A percentile compares a stretch with the other conserved stretches of the same genome.
These are phyloP conservation scores for Diaporthe citriasiana DNA, from an alignment of 2,329 filamentous ascomycete genomes.

Conservation along the genomic window DNA sequence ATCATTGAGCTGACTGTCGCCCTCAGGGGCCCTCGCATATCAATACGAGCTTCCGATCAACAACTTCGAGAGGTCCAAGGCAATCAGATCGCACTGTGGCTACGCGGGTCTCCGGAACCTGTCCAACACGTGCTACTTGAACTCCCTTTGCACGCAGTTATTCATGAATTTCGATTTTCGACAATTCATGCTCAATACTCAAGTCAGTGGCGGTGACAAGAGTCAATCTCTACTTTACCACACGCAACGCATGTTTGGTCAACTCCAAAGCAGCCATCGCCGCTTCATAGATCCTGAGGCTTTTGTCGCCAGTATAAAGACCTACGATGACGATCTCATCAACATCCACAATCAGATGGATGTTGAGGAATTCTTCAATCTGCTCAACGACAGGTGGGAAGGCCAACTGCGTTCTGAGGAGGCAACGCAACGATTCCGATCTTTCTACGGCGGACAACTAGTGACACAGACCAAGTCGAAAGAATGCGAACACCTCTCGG, in stretches of 20 bases:
- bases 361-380: conserved; percentile 96
- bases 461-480: conserved; percentile 97
- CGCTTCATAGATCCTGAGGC: conserved; percentile 80
- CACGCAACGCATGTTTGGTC: conserved; percentile 85
- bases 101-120: conserved; percentile 94
- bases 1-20: not conserved
- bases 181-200: conserved; percentile 81
- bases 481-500: conserved; percentile 94
- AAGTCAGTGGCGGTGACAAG: conserved; percentile 66
- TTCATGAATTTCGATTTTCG: conserved; percentile 96
- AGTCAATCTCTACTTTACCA: conserved; percentile 79
- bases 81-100: conserved; percentile 81
- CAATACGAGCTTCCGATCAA: conserved; percentile 71
- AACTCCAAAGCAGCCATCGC: conserved; percentile 85
- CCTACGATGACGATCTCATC: conserved; percentile 85
- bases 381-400: conserved; percentile 93
- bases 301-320: conserved; percentile 83
- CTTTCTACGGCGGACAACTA: conserved; percentile 91
- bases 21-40: conserved; percentile 60
- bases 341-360: conserved; percentile 96
- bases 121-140: conserved; percentile 97
- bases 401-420: conserved; percentile 77
- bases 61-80: conserved; percentile 74
- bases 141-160: conserved; percentile 92
- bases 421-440: conserved; percentile 81